These are phyloP conservation scores for Aspergillus luchuensis DNA, from an alignment of 2,329 filamentous ascomycete species.

Conservation along the genomic window DNA sequence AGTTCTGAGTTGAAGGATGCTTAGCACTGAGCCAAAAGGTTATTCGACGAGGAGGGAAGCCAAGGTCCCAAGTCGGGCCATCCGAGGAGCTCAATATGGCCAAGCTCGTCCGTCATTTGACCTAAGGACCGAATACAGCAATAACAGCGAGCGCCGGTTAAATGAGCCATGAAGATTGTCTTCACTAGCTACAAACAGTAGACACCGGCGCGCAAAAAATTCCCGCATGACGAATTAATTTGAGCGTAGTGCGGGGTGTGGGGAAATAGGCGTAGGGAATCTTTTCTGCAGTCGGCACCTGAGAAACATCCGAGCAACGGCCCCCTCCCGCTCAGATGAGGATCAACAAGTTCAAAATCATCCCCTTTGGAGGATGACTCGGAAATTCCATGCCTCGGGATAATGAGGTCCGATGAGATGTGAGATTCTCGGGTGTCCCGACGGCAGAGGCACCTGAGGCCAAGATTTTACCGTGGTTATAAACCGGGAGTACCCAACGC, in stretches of 20 bases:
- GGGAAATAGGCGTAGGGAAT: neutral
- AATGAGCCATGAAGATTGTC: neutral
- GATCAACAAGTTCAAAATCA: neutral
- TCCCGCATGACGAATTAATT: neutral
- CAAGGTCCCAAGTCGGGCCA: neutral
- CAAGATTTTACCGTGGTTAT: neutral
- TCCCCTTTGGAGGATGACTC: neutral
- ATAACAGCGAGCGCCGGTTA: neutral
- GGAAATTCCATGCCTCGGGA: constrained; percentile 1
- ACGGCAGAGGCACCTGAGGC: neutral
- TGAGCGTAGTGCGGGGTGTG: neutral
- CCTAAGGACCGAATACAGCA: neutral
- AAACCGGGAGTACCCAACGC: neutral
- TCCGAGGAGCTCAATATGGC: neutral
- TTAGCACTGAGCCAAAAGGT: neutral
- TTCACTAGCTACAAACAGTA: neutral
- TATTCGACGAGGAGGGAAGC: neutral
- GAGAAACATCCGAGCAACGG: neutral
- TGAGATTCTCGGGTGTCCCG: neutral
- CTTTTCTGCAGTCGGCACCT: neutral
- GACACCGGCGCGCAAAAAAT: neutral
- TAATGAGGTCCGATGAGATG: neutral
- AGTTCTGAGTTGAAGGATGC: neutral
- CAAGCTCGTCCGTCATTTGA: neutral
- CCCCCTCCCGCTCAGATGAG: neutral